Evolutionary conservation across 441 rosid species (phyloP).

Genomic region (Erodium texanum): DNA sequence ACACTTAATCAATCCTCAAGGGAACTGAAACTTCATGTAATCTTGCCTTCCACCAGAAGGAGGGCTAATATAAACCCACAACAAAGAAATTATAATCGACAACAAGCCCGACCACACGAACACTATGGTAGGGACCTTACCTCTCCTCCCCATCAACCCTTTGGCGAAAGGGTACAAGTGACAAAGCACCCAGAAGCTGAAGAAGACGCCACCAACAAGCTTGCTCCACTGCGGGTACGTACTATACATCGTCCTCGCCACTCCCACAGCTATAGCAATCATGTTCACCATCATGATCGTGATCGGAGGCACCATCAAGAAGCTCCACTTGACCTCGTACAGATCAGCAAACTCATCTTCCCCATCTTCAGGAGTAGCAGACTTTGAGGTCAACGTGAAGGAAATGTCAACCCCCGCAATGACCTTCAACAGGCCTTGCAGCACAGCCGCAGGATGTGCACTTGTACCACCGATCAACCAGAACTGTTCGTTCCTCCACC

Average conservation of each 20-base stretch:
- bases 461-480: constrained; percentile 75
- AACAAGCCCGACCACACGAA: constrained; percentile 55
- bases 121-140: constrained; percentile 55
- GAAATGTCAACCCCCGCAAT: constrained; percentile 66
- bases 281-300: constrained; percentile 50
- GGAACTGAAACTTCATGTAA: constrained; percentile 46
- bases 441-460: constrained; percentile 63
- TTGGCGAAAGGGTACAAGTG: constrained; percentile 63
- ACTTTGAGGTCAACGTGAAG: constrained; percentile 58
- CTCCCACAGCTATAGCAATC: constrained; percentile 49
- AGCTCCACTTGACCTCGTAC: constrained; percentile 50
- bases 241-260: constrained; percentile 49
- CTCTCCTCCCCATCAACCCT: constrained; percentile 62
- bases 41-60: constrained; percentile 41
- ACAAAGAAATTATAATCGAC: constrained; percentile 40
- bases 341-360: constrained; percentile 58
- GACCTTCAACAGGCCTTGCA: constrained; percentile 59
- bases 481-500: constrained; percentile 71
- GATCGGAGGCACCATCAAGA: constrained; percentile 54
- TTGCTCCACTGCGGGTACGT: constrained; percentile 57
- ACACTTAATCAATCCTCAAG: constrained; percentile 2
- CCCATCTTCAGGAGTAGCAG: constrained; percentile 42
- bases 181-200: constrained; percentile 64
- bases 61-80: constrained; percentile 50
- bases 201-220: constrained; percentile 64